Evolutionary conservation across 2,329 filamentous ascomycete genomes (phyloP), one percentile per base, ranked within the genome.

Genomic region (Hypoxylon sp.): DNA sequence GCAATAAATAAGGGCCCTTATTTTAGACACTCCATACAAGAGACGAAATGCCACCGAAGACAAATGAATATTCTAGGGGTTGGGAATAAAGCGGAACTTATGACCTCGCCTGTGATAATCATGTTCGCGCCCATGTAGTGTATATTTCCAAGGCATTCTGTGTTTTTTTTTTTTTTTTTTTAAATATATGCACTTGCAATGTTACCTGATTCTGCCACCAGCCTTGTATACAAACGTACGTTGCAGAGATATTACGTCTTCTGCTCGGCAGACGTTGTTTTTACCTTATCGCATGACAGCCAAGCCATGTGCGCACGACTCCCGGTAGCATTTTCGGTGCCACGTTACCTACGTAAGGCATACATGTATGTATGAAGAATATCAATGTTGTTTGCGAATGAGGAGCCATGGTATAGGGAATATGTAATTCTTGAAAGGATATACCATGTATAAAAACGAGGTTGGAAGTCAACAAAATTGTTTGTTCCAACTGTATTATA

Each of bases 341-440:
- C 27, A 70, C 54, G 58, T 66, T 66, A 57, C 62, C 46, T 53
- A 53, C 48, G 24, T 57, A 65, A 4, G 55, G 60, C 54, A 59
- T 19, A n/a, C n/a, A n/a, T n/a, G n/a, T n/a, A n/a, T n/a, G n/a
- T n/a, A 48, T 53, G 39, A 24, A n/a, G 19, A 11, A 56, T 17
- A 27, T 24, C 27, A 39, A 42, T 10, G 24, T 46, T 56, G 46
- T 42, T 32, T 17, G 13, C 31, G 19, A 48, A 5, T 32, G 42
- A 56, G 39, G 39, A 44, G 8, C 17, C 11, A n/a, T 5, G 8
- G 17, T 44, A 19, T 19, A 44, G 17, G 17, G 24, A 27, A 27
- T 27, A 44, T 7, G 7, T 11, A 44, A 44, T 21, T 21, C n/a
- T 44, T 44, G 8, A 21, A 44, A 44, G 39, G 39, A 19, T 44